Evolutionary conservation across 139 green algal genomes (phyloP).

Genomic region (Edaphochlamys debaryana): DNA sequence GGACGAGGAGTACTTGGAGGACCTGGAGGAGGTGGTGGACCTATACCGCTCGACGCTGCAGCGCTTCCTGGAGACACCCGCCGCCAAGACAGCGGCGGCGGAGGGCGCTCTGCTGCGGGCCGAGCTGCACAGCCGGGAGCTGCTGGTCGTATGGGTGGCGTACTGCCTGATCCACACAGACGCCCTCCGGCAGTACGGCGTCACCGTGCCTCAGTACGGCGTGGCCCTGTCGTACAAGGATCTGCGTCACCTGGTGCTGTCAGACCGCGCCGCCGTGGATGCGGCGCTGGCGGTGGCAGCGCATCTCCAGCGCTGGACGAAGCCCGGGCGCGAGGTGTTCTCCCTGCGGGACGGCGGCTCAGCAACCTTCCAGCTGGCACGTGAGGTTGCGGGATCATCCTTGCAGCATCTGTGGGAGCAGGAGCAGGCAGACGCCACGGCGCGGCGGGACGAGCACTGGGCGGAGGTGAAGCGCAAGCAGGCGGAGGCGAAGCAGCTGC

Average conservation of each 20-base stretch:
- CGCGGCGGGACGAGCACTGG: constrained; percentile 49
- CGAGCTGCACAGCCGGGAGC: constrained; percentile 59
- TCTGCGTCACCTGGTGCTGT: constrained; percentile 65
- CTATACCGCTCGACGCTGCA: constrained; percentile 35
- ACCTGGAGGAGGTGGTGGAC: constrained; percentile 48
- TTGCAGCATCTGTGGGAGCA: constrained; percentile 24
- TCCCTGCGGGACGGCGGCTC: constrained; percentile 25
- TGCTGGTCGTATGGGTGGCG: constrained; percentile 58
- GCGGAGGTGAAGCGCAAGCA: constrained; percentile 55
- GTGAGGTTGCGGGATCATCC: too few species aligned
- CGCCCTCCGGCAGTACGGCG: not conserved
- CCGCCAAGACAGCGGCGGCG: not conserved
- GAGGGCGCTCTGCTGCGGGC: constrained; percentile 13
- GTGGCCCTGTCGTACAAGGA: constrained; percentile 37
- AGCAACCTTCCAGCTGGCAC: constrained; percentile 45
- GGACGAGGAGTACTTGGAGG: constrained; percentile 8
- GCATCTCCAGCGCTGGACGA: constrained; percentile 45
- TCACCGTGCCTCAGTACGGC: constrained; percentile 39
- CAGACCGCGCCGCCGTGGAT: constrained; percentile 38
- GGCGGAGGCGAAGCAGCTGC: not conserved
- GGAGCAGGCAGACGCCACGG: constrained; percentile 41
- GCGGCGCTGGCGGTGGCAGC: constrained; percentile 50
- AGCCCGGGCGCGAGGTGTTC: constrained; percentile 27
- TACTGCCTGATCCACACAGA: constrained; percentile 54
- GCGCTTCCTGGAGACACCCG: constrained; percentile 7